These are phyloP conservation scores for Magnusiomyces ingens DNA, from an alignment of 1,139 yeast species.

Conservation along the genomic window DNA sequence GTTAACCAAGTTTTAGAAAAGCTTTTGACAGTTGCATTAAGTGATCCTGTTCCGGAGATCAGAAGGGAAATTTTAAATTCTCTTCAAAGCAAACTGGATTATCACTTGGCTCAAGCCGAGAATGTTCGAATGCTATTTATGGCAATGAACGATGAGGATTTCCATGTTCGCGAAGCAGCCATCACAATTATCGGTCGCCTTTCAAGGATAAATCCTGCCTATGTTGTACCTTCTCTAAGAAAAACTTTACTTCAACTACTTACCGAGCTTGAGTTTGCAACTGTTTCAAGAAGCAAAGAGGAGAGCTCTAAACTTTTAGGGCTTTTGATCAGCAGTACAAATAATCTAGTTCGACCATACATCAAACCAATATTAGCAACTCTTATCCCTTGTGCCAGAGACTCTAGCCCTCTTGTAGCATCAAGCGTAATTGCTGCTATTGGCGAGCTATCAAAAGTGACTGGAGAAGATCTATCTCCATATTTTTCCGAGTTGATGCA, in stretches of 20 bases:
- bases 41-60: constrained; percentile 83
- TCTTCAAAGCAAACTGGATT: constrained; percentile 71
- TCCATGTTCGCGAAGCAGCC: constrained; percentile 75
- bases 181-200: constrained; percentile 75
- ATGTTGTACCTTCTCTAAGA: constrained; percentile 85
- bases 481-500: constrained; percentile 80
- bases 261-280: constrained; percentile 78
- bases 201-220: constrained; percentile 86
- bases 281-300: constrained; percentile 68
- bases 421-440: constrained; percentile 82
- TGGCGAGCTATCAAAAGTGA: constrained; percentile 83
- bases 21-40: constrained; percentile 74
- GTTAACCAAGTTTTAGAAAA: constrained; percentile 82
- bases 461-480: constrained; percentile 75
- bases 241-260: constrained; percentile 78
- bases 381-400: constrained; percentile 68
- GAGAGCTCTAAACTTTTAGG: constrained; percentile 77
- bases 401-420: constrained; percentile 65
- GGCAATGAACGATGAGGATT: constrained; percentile 87
- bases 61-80: constrained; percentile 71
- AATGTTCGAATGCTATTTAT: constrained; percentile 78
- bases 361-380: constrained; percentile 85
- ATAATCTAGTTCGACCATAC: constrained; percentile 78
- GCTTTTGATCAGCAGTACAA: constrained; percentile 67
- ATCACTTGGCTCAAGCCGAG: constrained; percentile 90